These are phyloP conservation scores for Phanerochaete carnosa DNA, from an alignment of 768 basidiomycete species.

Conservation along the genomic window DNA sequence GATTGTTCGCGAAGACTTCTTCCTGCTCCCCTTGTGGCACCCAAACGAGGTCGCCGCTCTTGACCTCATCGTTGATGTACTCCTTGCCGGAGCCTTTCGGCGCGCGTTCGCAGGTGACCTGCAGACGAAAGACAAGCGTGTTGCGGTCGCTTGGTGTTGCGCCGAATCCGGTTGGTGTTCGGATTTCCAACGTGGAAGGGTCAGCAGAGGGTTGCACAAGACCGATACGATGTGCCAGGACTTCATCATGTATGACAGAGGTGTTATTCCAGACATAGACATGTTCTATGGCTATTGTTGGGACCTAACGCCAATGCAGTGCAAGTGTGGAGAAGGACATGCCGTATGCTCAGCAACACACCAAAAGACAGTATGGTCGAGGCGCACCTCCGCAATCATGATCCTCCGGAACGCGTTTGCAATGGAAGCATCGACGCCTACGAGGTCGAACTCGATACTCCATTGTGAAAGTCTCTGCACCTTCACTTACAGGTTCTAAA, in stretches of 20 bases:
- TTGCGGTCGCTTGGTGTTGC: conserved; percentile 82
- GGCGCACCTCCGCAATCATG: conserved; percentile 84
- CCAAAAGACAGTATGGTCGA: not conserved
- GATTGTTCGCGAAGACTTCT: conserved; percentile 46
- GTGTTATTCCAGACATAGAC: conserved; percentile 96
- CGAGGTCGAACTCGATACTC: conserved; percentile 90
- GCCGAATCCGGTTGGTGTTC: conserved; percentile 32
- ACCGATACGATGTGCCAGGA: conserved; percentile 89
- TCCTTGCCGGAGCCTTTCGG: conserved; percentile 31
- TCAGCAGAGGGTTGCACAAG: conserved; percentile 87
- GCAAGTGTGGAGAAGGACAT: too few species aligned
- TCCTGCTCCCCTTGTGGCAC: conserved; percentile 79
- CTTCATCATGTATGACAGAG: conserved; percentile 89
- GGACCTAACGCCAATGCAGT: conserved; percentile 73
- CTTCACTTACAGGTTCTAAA: conserved; percentile 68
- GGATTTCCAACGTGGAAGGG: conserved; percentile 64
- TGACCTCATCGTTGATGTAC: conserved; percentile 34
- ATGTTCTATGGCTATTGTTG: conserved; percentile 85
- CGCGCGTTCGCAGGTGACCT: conserved; percentile 62
- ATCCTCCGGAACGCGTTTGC: conserved; percentile 94
- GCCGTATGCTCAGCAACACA: not conserved
- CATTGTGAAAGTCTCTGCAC: conserved; percentile 78
- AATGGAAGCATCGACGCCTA: conserved; percentile 94
- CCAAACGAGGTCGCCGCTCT: conserved; percentile 71
- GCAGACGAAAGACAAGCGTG: conserved; percentile 82